These are phyloP conservation scores for Clavispora vitiphila DNA, from an alignment of 805 yeast species.

Conservation along the genomic window DNA sequence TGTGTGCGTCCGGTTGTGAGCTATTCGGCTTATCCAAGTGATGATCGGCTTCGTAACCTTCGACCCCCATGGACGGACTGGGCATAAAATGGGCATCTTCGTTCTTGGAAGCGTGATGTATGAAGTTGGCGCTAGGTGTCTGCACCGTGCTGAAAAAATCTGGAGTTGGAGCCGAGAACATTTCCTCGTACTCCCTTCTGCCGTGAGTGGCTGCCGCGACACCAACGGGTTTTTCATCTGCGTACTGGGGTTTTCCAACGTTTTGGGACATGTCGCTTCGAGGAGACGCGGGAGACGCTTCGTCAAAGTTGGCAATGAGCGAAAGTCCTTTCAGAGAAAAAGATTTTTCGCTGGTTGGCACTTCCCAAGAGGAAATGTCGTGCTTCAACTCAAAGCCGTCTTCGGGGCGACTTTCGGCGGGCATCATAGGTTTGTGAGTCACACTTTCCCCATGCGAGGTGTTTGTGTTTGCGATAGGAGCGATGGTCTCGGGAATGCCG, in stretches of 20 bases:
- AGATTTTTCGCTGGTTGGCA: slow-evolving; percentile 6
- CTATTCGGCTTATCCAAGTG: not conserved
- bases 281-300: slow-evolving; percentile 4
- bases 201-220: not conserved
- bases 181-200: slow-evolving; percentile 7
- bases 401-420: not conserved
- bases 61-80: slow-evolving; percentile 13
- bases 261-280: slow-evolving; percentile 1
- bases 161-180: slow-evolving; percentile 13
- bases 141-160: slow-evolving; percentile 15
- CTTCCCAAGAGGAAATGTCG: slow-evolving; percentile 7
- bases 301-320: slow-evolving; percentile 8
- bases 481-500: not conserved
- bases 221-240: not conserved
- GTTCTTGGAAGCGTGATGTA: not conserved
- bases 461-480: not conserved
- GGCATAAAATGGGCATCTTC: slow-evolving; percentile 9
- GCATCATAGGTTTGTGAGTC: slow-evolving; percentile 7
- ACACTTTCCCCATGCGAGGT: not conserved
- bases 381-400: not conserved
- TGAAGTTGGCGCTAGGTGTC: slow-evolving; percentile 6
- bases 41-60: slow-evolving; percentile 6
- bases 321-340: slow-evolving; percentile 7
- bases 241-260: not conserved
- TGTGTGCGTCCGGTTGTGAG: not conserved